A percentile compares a stretch with the other conserved stretches of the same genome.
Conservation (phyloP, 73 alveolate genomes). For the Uronychia setigera region DNA sequence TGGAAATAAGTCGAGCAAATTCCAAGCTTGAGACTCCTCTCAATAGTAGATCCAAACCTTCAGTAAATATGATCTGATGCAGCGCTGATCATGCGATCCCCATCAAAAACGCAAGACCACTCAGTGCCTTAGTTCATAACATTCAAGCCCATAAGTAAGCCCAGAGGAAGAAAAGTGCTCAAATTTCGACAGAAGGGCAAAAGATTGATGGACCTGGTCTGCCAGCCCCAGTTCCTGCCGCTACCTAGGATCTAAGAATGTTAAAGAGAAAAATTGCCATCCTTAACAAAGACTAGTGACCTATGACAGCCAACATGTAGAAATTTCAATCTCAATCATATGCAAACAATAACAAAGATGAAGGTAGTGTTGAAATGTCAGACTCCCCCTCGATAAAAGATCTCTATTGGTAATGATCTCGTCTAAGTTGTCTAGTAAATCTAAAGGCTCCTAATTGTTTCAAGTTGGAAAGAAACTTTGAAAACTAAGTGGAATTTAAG, state of each 20-base stretch:
- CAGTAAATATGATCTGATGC: not conserved
- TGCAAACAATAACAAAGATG: too few relatives aligned
- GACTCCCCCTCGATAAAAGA: too few relatives aligned
- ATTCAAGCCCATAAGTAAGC: not conserved
- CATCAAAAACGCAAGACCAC: not conserved
- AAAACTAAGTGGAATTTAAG: too few relatives aligned
- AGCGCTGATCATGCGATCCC: not conserved
- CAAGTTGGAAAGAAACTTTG: too few relatives aligned
- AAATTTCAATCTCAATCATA: not conserved
- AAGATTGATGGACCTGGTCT: not conserved
- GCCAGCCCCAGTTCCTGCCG: not conserved
- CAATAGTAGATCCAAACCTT: not conserved
- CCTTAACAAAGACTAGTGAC: not conserved
- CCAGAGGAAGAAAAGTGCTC: not conserved
- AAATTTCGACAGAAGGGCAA: too few relatives aligned
- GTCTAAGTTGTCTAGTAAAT: too few relatives aligned
- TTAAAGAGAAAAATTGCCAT: not conserved
- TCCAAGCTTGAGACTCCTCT: not conserved
- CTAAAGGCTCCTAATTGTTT: too few relatives aligned
- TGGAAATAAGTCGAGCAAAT: not conserved
- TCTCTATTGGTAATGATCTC: too few relatives aligned
- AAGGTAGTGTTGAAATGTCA: too few relatives aligned
- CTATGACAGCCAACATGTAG: not conserved
- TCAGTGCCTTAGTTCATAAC: not conserved
- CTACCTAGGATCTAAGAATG: not conserved